Base-by-base conservation (phyloP, 805 yeast genomes). In the Teunomyces pallodes region DNA sequence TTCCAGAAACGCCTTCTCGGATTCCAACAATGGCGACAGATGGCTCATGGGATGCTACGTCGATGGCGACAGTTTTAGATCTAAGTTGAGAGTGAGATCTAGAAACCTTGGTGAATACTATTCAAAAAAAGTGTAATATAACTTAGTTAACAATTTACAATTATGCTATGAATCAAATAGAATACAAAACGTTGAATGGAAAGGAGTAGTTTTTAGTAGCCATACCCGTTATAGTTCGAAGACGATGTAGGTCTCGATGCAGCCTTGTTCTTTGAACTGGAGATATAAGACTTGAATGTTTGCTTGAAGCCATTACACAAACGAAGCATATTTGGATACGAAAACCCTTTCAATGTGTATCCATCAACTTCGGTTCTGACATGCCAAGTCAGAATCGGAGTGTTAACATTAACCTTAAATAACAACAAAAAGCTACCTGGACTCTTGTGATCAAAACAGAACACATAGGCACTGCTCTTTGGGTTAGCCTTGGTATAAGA, bases 261-360 rank as follows among this genome's bases (percentile, higher is more conserved):
- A 16, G 16, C 39, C 24, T 26, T 26, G 16, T 26, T 24, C 38
- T 52, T 54, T 26, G 54, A 46, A 43, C 50, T 55, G 38, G 60
- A 57, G 17, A 67, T 62, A 47, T 65, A 65, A 30, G 68, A 60
- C 61, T 72, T 74, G 58, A 68, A 72, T 9, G 74, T 69, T 53
- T 84, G 86, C 75, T 94, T 94, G 83, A 94, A 94, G 13, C 99
- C 99, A 61, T 94, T 94, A 72, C 96, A 87, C 59, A 94, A 77
- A 49, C 86, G 81, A 53, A 82, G 82, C 76, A 92, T 90, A 65
- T 87, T 90, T n/a, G 96, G 92, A 64, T 94, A 94, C 27, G 83
- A 79, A 61, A 87, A 88, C 12, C 84, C 84, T 63, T 83, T 84
- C 62, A 94, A 74, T 60, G 82, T 83, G 61, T 81, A 92, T 2